Percentiles rank a stretch among this genome's conserved stretches.
Evolutionary conservation across 1,139 yeast genomes (phyloP).

Genomic region (Blastobotrys illinoisensis): DNA sequence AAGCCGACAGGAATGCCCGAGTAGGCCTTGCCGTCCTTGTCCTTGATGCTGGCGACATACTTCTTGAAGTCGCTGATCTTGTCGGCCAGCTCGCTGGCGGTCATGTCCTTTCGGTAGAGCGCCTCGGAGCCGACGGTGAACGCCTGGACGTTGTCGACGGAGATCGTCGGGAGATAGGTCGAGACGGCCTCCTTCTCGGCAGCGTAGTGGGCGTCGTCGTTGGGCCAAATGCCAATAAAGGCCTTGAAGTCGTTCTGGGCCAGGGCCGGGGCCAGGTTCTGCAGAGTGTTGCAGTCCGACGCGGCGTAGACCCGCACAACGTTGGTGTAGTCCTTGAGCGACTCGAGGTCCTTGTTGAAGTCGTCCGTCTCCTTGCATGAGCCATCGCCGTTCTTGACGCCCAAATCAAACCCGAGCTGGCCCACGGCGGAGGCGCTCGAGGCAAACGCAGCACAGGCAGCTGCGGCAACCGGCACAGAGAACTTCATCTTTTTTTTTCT

Average conservation of each 20-base stretch:
- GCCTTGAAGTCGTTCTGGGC: conserved; percentile 67
- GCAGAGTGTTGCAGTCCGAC: conserved; percentile 81
- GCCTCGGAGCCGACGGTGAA: conserved; percentile 91
- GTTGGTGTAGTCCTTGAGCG: conserved; percentile 50
- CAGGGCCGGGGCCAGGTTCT: conserved; percentile 80
- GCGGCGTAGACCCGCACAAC: conserved; percentile 79
- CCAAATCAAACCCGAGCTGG: conserved; percentile 65
- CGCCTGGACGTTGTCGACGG: conserved; percentile 61
- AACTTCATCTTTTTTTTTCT: neutral
- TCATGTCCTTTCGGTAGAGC: conserved; percentile 75
- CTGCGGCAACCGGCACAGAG: neutral
- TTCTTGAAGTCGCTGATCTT: conserved; percentile 49
- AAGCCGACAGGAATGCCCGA: conserved; percentile 73
- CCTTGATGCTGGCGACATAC: conserved; percentile 54
- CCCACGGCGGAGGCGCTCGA: conserved; percentile 11
- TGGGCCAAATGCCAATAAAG: conserved; percentile 88
- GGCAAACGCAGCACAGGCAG: conserved; percentile 1
- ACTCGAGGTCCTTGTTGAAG: conserved; percentile 56
- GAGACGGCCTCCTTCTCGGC: conserved; percentile 66
- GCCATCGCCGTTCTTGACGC: conserved; percentile 51
- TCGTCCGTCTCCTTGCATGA: conserved; percentile 53
- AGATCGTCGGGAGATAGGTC: conserved; percentile 63
- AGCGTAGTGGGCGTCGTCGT: conserved; percentile 63
- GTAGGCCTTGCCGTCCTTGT: conserved; percentile 76
- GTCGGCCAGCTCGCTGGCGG: conserved; percentile 59